Percentiles rank a stretch among this genome's conserved stretches.
These are phyloP conservation scores for Colletotrichum sp. DNA, from an alignment of 2,329 filamentous ascomycete species.

Conservation along the genomic window DNA sequence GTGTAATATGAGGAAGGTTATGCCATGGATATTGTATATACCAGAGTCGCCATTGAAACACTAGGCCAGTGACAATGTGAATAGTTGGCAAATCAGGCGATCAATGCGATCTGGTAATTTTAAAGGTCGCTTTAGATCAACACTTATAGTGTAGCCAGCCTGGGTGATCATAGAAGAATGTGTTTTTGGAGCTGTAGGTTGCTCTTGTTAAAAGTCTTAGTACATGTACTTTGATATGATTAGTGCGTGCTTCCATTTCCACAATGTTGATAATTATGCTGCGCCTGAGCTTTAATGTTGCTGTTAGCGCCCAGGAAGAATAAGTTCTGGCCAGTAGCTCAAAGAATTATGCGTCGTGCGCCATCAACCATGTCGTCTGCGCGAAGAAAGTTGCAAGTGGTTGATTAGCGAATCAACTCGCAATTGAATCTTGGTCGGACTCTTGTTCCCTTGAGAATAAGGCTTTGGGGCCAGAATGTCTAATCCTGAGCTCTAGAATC, in stretches of 20 bases:
- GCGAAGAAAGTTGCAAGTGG: neutral
- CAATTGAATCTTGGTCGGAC: neutral
- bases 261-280: neutral
- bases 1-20: neutral
- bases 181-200: neutral
- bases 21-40: neutral
- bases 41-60: neutral
- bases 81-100: neutral
- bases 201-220: neutral
- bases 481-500: neutral
- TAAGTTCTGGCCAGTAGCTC: neutral
- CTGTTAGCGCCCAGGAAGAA: neutral
- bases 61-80: neutral
- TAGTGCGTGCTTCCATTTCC: neutral
- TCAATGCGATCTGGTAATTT: neutral
- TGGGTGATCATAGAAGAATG: neutral
- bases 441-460: neutral
- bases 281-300: neutral
- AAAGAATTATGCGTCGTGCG: neutral
- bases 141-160: neutral
- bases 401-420: accelerated
- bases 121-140: neutral
- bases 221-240: neutral
- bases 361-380: neutral
- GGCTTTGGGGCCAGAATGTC: neutral